Conservation (phyloP, 495 filamentous ascomycete genomes). For the Hyphodiscus hymeniophilus region DNA sequence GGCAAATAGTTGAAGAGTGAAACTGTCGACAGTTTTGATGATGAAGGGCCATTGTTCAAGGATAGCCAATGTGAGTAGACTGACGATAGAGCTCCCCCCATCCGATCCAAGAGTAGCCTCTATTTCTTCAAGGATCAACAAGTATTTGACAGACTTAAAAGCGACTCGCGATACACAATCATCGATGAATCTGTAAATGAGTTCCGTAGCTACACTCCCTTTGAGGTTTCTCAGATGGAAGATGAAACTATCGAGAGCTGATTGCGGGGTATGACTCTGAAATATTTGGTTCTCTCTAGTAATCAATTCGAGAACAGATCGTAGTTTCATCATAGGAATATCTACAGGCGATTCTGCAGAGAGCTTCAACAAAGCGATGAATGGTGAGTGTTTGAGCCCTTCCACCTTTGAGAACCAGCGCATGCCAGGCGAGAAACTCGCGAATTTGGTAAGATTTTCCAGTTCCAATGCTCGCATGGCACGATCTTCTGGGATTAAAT, state of each 20-base stretch:
- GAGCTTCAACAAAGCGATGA: constrained; percentile 52
- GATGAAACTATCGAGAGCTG: constrained; percentile 46
- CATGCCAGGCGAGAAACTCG: constrained; percentile 67
- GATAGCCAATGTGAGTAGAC: constrained; percentile 54
- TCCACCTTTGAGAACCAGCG: constrained; percentile 62
- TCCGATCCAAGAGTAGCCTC: constrained; percentile 14
- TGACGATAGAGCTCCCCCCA: constrained; percentile 21
- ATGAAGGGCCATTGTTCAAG: constrained; percentile 73
- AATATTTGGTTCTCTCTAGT: constrained; percentile 41
- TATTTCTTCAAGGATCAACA: constrained; percentile 35
- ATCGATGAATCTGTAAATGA: constrained; percentile 62
- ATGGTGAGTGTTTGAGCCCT: constrained; percentile 47
- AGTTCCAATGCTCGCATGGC: constrained; percentile 56
- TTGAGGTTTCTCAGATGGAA: constrained; percentile 32
- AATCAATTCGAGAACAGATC: constrained; percentile 38
- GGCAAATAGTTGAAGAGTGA: constrained; percentile 33
- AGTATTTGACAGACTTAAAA: constrained; percentile 67
- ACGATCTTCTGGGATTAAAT: constrained; percentile 35
- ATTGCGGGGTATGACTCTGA: constrained; percentile 29
- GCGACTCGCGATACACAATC: constrained; percentile 66
- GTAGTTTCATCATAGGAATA: constrained; percentile 34
- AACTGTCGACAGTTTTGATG: constrained; percentile 36
- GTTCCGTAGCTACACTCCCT: constrained; percentile 12
- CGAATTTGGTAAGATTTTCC: constrained; percentile 68
- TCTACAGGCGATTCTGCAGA: constrained; percentile 35